Evolutionary conservation across 768 basidiomycete genomes (phyloP).

Genomic region (Naganishia onofrii): DNA sequence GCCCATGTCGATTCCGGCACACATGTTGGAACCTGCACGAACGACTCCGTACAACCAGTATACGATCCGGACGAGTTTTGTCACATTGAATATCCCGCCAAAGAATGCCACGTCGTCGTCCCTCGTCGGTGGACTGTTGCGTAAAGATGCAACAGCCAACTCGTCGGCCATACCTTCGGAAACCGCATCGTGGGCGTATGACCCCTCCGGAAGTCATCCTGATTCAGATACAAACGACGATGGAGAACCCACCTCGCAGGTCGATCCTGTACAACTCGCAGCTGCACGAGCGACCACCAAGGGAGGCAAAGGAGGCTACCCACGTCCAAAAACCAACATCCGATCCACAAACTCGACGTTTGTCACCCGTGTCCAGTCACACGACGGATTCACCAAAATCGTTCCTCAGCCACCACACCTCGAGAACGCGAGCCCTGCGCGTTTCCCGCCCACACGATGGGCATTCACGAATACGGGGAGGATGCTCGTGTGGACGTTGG

Average conservation of each 20-base stretch:
- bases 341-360: constrained; percentile 88
- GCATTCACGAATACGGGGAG: constrained; percentile 21
- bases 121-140: constrained; percentile 38
- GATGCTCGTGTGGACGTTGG: constrained; percentile 1
- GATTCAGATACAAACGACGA: constrained; percentile 26
- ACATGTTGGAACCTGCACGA: constrained; percentile 1
- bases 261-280: constrained; percentile 22
- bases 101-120: constrained; percentile 21
- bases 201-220: constrained; percentile 2
- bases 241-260: constrained; percentile 4
- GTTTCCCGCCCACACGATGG: constrained; percentile 23
- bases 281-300: not conserved
- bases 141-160: constrained; percentile 23
- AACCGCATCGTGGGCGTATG: constrained; percentile 21
- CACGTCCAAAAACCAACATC: constrained; percentile 85
- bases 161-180: not conserved
- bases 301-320: constrained; percentile 36
- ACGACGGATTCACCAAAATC: constrained; percentile 69
- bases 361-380: constrained; percentile 77
- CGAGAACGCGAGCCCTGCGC: constrained; percentile 22
- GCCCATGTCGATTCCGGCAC: constrained; percentile 5
- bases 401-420: constrained; percentile 53
- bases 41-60: constrained; percentile 24
- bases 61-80: constrained; percentile 44
- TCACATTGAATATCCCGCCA: constrained; percentile 46